Evolutionary conservation across 176 grass and related monocot genomes (phyloP), one percentile per base, ranked within the genome.

Genomic region (Eremochloa ophiuroides): DNA sequence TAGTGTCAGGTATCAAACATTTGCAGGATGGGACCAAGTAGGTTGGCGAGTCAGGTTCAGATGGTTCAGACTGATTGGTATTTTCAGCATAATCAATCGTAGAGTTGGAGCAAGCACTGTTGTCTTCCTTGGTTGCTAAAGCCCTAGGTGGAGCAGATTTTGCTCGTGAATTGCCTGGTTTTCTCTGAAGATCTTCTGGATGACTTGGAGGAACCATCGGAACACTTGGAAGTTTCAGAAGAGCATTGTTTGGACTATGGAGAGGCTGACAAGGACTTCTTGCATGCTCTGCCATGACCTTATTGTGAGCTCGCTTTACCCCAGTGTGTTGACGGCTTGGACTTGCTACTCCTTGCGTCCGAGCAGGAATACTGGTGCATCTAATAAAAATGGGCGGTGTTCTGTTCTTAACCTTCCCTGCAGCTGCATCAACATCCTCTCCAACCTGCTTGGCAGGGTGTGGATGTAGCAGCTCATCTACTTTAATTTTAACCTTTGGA

Each of bases 361-460:
- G 74, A 70, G 69, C 42, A 73, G 80, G 80, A 23, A 93, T 69
- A 84, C 81, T 66, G 51, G 44, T 33, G 73, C 76, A 83, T 84
- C 71, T 93, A 66, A 74, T 25, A 67, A 88, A 84, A 81, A 62
- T 10, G 1, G 83, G 87, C 62, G 85, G 26, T 46, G 75, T 47
- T 58, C 74, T 90, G 51, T 84, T 90, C 67, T 83, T 94, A 59
- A 50, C 73, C 71, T 93, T 95, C 33, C 35, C 39, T 68, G 70
- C 64, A 37, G 68, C 15, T 61, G 48, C 83, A 74, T 59, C 60
- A 79, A 56, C 60, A 80, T 86, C 50, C 65, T 87, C 88, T 42
- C 55, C 43, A 34, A 68, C 72, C 69, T 90, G 80, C 76, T 92
- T 93, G 69, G 42, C 65, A 55, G 64, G 74, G 77, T 85, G 87